Evolutionary conservation across 2,329 filamentous ascomycete species (phyloP), one percentile per base, ranked within the genome.

Genomic region (Epichloe scottii): DNA sequence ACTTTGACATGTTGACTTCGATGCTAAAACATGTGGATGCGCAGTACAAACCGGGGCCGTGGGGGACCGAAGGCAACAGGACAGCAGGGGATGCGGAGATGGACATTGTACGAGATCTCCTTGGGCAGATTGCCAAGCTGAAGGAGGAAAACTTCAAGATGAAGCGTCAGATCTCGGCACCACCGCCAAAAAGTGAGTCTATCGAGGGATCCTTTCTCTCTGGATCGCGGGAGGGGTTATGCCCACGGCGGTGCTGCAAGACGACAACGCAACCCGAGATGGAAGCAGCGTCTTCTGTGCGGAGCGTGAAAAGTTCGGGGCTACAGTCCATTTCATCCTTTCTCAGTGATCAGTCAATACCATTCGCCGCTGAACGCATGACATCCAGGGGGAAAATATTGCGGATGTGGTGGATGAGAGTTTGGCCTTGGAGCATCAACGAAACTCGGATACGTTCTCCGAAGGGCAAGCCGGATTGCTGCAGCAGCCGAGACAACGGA

Each of bases 381-480:
- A 21, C 10, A 1, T 39, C 15, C 19, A 26, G 4, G 46, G 46
- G 5, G 19, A 47, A 3, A 39, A 17, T 21, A 47, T 47, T 26
- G 49, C 37, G 21, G 43, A 50, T 12, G 14, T 39, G n/a, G 2
- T 42, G 14, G 43, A 39, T 4, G 19, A 38, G 7, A 26, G 19
- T 19, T 30, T 41, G 15, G 21, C 23, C 11, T 17, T 23, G 49
- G 30, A 48, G 43, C 21, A 39, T 11, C 10, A 33, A n/a, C 35
- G 23, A 33, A 38, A 33, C 14, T 34, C 19, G n/a, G 41, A 35
- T 35, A 41, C 49, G 5, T 51, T 46, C 17, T 39, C 30, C 35
- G 49, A 51, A 46, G 43, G 39, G 6, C 49, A 46, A 34, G 49
- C 43, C 26, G 23, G 21, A 23, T 26, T 51, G 17, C 23, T 46